Evolutionary conservation across 2,329 filamentous ascomycete genomes (phyloP), one percentile per base, ranked within the genome.

Genomic region (Aspergillus fumigatiaffinis): DNA sequence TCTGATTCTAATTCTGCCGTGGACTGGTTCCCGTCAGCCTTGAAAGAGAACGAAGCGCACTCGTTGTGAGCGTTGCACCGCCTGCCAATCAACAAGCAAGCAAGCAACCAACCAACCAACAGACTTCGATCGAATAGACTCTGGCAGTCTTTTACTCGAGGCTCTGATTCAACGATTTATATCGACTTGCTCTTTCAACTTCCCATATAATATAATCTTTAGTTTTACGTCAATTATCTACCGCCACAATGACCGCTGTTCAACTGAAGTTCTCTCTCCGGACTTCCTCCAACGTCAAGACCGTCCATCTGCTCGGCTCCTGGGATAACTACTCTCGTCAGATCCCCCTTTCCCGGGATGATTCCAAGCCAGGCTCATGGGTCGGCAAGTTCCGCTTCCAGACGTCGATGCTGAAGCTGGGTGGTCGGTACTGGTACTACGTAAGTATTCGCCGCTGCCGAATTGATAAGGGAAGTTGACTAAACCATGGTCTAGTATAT

Each of bases 351-450:
- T 91, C 92, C 79, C 92, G 92, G 82, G 91, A 96, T 77, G 79
- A 82, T 72, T 84, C 88, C 79, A 96, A 96, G 83, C 86, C 89
- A 56, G 92, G 92, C 73, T 89, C 89, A 68, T 97, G 93, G 92
- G 90, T 92, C 76, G 94, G 93, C 72, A 95, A 91, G 71, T 97
- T 99, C 83, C 89, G 91, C 80, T 97, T 99, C 81, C 90, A 94
- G 79, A 89, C 88, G 74, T 80, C 86, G 61, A 93, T 91, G 59
- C 85, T 97, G 69, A 87, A 93, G 82, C 83, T 91, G 69, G 92
- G 93, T 75, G 87, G 91, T 75, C 88, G 93, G 74, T 97, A 97
- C 87, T 99, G 94, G 94, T 99, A 97, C 87, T 99, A 99, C 87
- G 78, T 81, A 73, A 63, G 79, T 75, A 50, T 29, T 38, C 44